A percentile compares a stretch with the other conserved stretches of the same genome.
Conservation (phyloP, 208 protist genomes). For the Zelonia costaricensis region DNA sequence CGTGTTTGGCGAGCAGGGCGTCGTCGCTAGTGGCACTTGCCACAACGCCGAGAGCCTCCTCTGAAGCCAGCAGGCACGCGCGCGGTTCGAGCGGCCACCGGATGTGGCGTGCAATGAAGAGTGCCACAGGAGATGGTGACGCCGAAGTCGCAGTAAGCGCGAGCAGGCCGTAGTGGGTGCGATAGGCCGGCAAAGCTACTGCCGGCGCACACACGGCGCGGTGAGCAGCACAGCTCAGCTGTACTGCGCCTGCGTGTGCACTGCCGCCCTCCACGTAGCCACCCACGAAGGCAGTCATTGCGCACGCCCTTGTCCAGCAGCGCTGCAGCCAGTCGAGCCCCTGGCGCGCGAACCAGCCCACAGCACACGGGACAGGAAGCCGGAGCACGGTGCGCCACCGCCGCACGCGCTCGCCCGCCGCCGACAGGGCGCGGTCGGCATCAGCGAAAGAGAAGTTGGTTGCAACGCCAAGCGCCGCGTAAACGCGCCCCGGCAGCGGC, state of each 20-base stretch:
- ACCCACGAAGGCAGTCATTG: slow-evolving; percentile 17
- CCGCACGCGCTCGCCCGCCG: slow-evolving; percentile 11
- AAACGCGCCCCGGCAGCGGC: slow-evolving; percentile 37
- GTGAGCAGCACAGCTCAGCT: neutral
- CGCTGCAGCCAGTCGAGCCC: slow-evolving; percentile 14
- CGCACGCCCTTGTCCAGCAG: slow-evolving; percentile 14
- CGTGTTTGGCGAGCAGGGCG: slow-evolving; percentile 1
- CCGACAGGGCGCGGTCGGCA: slow-evolving; percentile 25
- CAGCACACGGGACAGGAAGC: slow-evolving; percentile 20
- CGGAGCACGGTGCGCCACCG: slow-evolving; percentile 12
- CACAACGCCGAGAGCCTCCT: slow-evolving; percentile 2
- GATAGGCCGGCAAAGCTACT: neutral
- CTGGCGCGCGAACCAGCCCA: slow-evolving; percentile 24
- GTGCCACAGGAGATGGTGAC: neutral
- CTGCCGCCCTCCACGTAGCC: neutral
- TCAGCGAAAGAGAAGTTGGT: slow-evolving; percentile 45
- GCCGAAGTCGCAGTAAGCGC: slow-evolving; percentile 2
- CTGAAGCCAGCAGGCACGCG: neutral
- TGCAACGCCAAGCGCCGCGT: slow-evolving; percentile 33
- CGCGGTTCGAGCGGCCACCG: slow-evolving; percentile 19
- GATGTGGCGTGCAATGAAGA: slow-evolving; percentile 11
- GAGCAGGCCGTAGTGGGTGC: slow-evolving; percentile 16
- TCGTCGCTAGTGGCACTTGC: neutral
- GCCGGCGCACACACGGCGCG: neutral
- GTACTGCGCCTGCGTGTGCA: no score